Evolutionary conservation across 2,329 filamentous ascomycete species (phyloP), one percentile per base, ranked within the genome.

Genomic region (Cordyceps pruinosa): DNA sequence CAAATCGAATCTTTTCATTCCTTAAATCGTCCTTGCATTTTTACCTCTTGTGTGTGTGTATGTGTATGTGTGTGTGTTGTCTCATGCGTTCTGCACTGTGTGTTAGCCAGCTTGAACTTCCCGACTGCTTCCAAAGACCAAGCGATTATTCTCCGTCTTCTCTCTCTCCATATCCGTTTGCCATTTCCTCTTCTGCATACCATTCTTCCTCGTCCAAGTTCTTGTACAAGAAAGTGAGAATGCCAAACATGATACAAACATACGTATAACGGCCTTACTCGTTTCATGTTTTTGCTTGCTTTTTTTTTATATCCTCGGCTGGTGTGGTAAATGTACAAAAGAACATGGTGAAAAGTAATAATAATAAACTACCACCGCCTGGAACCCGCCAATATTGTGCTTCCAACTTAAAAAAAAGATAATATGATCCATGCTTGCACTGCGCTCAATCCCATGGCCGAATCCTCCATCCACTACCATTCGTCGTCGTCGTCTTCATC

Each of bases 401-500:
- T 21, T 45, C 4, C 26, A 19, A 35, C 41, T n/a, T 26, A 13
- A 13, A 37, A 25, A 10, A 7, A 52, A n/a, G n/a, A n/a, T n/a
- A n/a, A n/a, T n/a, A n/a, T n/a, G n/a, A n/a, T n/a, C n/a, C n/a
- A n/a, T n/a, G 30, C 30, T 12, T 32, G 6, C 6, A 32, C 30
- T 13, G 26, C 21, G 46, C 30, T 25, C 2, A 23, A 42, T 6
- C 21, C 5, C 21, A 19, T 53, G 9, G 39, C 23, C 9, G 42
- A 39, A 35, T 19, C 28, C 6, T 42, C 26, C 5, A 23, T 37
- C n/a, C 32, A 8, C 70, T 67, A 75, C 87, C 87, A 90, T 64
- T 91, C 88, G 68, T 91, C 88, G 59, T 90, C 85, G 63, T 90
- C 86, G 64, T 78, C 78, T 71, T 91, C 88, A 64, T 91, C 88